Base-by-base conservation (phyloP, 164 flowering plant genomes). In the Euptelea pleiosperma region DNA sequence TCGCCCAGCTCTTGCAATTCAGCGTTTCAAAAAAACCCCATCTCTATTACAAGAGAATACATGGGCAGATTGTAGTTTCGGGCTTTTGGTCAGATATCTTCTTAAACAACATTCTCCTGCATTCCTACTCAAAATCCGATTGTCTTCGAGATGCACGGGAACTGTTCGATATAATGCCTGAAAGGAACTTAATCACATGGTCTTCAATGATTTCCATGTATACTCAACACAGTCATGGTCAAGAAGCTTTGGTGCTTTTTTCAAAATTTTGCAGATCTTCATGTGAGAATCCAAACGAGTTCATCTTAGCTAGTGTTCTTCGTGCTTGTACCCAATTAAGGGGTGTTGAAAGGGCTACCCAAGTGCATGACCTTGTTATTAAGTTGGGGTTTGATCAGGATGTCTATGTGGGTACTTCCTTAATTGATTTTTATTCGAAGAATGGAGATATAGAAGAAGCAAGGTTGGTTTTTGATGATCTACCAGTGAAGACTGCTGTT, bases 391-490 rank as follows among this genome's bases (percentile, higher is more conserved):
- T 74, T 56, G 70, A 61, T 64, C 66, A 70, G 7, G 78, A 82
- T 67, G 75, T 77, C n/a, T 80, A 72, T 73, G 87, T 86, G 58
- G 89, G 81, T 52, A 79, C 89, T 25, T 55, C 77, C 3, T 69
- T 86, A 37, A 40, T 78, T 55, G 78, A 76, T 65, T 77, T 82
- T 62, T 86, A 83, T 71, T 65, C 76, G 4, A 86, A 80, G 60
- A 69, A 57, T 52, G 79, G 77, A n/a, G 43, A 60, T 10, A 49
- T 83, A 1, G 67, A 79, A 30, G 60, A 54, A 7, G 93, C 93
- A 16, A 74, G 71, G 53, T 41, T 62, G 42, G 73, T 77, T 61
- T 86, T 83, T 65, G 82, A 80, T 57, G 71, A 52, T 28, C 42
- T 86, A 28, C 52, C 57, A 0, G 76, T 60, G 40, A 82, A 67